Evolutionary conservation across 2,329 filamentous ascomycete species (phyloP).

Genomic region (Verticillium zaregamsianum): DNA sequence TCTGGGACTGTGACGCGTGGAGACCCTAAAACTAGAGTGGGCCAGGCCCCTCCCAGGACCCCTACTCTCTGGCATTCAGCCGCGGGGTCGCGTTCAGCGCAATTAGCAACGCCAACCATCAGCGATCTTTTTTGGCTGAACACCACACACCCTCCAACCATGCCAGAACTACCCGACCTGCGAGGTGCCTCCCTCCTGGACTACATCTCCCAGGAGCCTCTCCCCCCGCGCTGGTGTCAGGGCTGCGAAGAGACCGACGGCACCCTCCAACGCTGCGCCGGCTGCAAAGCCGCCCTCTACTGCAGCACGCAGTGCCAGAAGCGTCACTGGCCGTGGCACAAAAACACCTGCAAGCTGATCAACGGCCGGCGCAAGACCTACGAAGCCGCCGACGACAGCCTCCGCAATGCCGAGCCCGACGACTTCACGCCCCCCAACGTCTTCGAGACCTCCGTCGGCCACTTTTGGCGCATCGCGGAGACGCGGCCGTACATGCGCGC

Average conservation of each 20-base stretch:
- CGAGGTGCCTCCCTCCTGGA: neutral
- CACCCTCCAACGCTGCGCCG: conserved; percentile 32
- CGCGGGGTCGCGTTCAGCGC: neutral
- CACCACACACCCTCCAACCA: neutral
- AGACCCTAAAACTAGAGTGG: neutral
- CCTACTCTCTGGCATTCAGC: neutral
- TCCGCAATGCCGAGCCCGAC: conserved; percentile 27
- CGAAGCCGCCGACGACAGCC: conserved; percentile 28
- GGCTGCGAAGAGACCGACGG: conserved; percentile 1
- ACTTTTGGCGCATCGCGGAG: conserved; percentile 35
- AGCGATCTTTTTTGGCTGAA: neutral
- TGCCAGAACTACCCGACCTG: neutral
- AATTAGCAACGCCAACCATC: neutral
- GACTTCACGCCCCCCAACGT: conserved; percentile 20
- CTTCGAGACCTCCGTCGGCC: conserved; percentile 33
- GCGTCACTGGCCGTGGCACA: conserved; percentile 31
- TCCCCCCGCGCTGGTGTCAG: conserved; percentile 9
- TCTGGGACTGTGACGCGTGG: neutral
- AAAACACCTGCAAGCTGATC: conserved; percentile 31
- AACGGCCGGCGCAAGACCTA: conserved; percentile 23
- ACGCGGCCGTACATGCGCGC: conserved; percentile 42
- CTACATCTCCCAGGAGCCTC: neutral
- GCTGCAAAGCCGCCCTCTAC: conserved; percentile 39
- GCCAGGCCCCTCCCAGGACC: neutral
- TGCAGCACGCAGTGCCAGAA: conserved; percentile 40